Base-by-base conservation (phyloP, 257 asterid species). In the Solanum lignicaule region DNA sequence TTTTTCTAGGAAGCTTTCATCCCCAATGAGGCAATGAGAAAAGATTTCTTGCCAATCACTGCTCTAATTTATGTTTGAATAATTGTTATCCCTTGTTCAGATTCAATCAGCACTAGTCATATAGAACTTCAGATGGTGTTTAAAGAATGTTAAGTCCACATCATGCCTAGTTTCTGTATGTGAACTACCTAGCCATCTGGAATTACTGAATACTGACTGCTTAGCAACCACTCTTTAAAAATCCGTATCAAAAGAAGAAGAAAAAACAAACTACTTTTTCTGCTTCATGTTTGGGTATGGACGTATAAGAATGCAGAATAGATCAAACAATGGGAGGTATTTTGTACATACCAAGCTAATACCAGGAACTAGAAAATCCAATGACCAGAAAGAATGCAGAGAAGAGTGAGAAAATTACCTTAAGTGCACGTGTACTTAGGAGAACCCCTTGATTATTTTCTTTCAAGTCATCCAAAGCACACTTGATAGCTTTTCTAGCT, bases 361-460 rank as follows among this genome's bases (percentile, higher is more conserved):
- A 48, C 41, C 69, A 48, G 29, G 69, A 82, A 29, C 29, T 20
- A 82, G 68, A 81, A 48, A 55, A 39, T 27, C 29, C 27, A 76
- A 16, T 25, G 38, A 74, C 38, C 39, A 75, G 8, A 9, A 15
- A 27, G 84, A 79, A 78, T 68, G 76, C 78, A 41, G 62, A 52
- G 33, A 12, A 83, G 78, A 38, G 46, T 4, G 33, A 46, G 25
- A 18, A 27, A 55, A 43, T 68, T 85, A 95, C 99, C 98, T 97
- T 96, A 73, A 89, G 92, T 52, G 99, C 98, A 55, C 90, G 99
- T 74, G 90, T 93, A 88, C 99, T 95, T 60, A 94, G 95, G 84
- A 97, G 93, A 83, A 92, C 89, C 32, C 98, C 98, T 41, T 84
- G 90, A 73, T 95, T 90, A 83, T 87, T 94, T 88, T 94, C 94